Base-by-base conservation (phyloP, 2,329 filamentous ascomycete genomes). In the Byssoonygena ceratinophila region DNA sequence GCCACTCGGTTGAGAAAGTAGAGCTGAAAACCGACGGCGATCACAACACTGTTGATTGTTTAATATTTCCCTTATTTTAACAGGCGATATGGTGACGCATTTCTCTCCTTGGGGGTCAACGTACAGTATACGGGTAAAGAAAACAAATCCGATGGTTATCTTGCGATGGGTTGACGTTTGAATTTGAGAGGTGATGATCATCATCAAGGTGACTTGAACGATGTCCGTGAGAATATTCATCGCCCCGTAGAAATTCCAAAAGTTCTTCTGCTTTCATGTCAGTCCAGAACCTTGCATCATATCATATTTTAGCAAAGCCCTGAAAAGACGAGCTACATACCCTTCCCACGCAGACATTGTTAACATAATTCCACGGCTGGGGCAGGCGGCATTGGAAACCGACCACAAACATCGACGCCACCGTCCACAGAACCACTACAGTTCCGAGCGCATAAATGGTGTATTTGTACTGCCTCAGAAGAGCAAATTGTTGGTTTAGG, bases 401-500 rank as follows among this genome's bases (percentile, higher is more conserved):
- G 25, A 46, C 31, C 3, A 48, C 46, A 31, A 58, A 48, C 11
- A 57, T 49, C 4, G 56, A 52, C 11, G 53, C 18, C 16, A 52
- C 39, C 3, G 49, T 53, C 56, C 56, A 58, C 8, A 55, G 29
- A n/a, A 55, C 29, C 32, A 52, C 40, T 9, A 54, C 34, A 5
- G 32, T 41, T 20, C 37, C 52, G 22, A 56, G 52, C 4, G 14
- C 23, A 36, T 52, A 52, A 12, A 52, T 53, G 2, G 49, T 49
- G 29, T 54, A 48, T 29, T 49, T 49, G 45, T 56, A 54, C 22
- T 34, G 36, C 25, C 22, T 49, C 12, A 51, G 18, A 2, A 62
- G 60, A 1, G 60, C 59, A 20, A 65, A 52, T 23, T 53, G 56
- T 16, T 59, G 52, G 4, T 63, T 57, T 34, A 65, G 63, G 6